Evolutionary conservation across 306 rosid species (phyloP).

Genomic region (Geum urbanum): DNA sequence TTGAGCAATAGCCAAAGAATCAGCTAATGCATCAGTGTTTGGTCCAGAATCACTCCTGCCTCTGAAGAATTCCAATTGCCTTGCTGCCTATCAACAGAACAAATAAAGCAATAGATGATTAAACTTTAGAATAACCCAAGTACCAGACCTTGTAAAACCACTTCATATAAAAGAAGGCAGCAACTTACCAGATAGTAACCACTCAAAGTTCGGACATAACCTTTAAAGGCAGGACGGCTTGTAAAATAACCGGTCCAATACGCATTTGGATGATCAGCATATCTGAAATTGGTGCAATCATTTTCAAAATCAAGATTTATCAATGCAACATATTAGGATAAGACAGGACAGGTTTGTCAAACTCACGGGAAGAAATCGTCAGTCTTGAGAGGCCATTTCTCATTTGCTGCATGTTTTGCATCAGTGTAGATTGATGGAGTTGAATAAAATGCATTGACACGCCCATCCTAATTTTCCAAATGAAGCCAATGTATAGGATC

Average conservation of each 20-base stretch:
- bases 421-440: conserved; percentile 89
- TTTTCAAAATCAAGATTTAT: neutral
- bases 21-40: conserved; percentile 63
- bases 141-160: neutral
- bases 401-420: conserved; percentile 67
- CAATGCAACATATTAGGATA: neutral
- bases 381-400: conserved; percentile 79
- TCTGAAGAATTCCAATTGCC: conserved; percentile 74
- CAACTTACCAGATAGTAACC: conserved; percentile 68
- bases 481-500: neutral
- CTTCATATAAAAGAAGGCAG: conserved; percentile 9
- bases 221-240: conserved; percentile 80
- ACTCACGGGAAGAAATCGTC: conserved; percentile 93
- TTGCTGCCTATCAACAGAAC: conserved; percentile 58
- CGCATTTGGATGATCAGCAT: conserved; percentile 74
- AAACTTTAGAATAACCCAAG: neutral
- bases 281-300: conserved; percentile 41
- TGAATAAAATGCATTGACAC: conserved; percentile 80
- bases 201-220: conserved; percentile 72
- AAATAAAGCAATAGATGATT: conserved; percentile 18
- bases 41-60: conserved; percentile 65
- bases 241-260: conserved; percentile 97
- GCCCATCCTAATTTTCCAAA: conserved; percentile 59
- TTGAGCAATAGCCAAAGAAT: conserved; percentile 82
- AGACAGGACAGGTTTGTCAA: conserved; percentile 7